A percentile compares a stretch with the other conserved stretches of the same genome.
Evolutionary conservation across 164 flowering plant genomes (phyloP).

Genomic region (Macadamia tetraphylla): DNA sequence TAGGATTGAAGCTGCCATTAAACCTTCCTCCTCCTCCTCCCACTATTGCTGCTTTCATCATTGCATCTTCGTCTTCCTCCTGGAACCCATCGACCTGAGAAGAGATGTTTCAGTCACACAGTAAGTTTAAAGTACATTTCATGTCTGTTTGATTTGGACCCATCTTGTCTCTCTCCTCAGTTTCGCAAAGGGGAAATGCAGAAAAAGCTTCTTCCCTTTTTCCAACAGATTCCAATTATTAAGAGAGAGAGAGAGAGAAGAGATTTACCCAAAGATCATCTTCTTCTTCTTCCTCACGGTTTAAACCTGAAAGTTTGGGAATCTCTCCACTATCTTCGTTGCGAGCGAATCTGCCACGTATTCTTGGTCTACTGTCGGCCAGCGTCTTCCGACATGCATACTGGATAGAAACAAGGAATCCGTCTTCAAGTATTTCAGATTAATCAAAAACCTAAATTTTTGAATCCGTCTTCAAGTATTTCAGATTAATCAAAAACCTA

Average conservation of each 20-base stretch:
- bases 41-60: neutral
- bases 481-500: neutral
- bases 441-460: neutral
- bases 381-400: slow-evolving; percentile 86
- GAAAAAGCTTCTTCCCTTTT: no score
- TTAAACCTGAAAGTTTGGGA: slow-evolving; percentile 36
- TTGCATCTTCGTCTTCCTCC: slow-evolving; percentile 26
- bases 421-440: neutral
- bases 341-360: slow-evolving; percentile 86
- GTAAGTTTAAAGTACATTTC: no score
- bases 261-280: slow-evolving; percentile 61
- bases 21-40: neutral
- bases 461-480: no score
- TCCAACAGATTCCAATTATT: no score
- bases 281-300: slow-evolving; percentile 41
- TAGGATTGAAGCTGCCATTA: slow-evolving; percentile 15
- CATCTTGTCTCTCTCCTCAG: neutral
- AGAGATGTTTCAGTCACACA: neutral
- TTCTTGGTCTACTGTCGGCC: slow-evolving; percentile 78
- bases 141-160: no score
- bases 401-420: slow-evolving; percentile 18
- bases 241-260: neutral
- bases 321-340: slow-evolving; percentile 60
- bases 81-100: slow-evolving; percentile 37
- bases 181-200: neutral